phyloP scores from a whole-genome alignment of 148 eudicot species.

The Talinum fruticosum region DNA sequence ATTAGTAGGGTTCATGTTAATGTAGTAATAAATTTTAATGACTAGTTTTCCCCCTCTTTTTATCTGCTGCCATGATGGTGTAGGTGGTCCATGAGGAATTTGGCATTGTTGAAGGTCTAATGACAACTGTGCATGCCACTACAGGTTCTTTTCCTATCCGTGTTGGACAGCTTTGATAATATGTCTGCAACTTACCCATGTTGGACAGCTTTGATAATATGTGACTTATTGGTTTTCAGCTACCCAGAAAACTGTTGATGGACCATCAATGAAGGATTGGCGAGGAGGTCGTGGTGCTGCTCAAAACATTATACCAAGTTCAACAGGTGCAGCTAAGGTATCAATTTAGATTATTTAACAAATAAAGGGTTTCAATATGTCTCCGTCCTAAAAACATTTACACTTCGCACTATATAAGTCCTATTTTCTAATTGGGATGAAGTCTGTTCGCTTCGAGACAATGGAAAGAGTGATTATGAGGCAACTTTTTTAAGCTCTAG shows the following conservation, averaged over 20 bases:
- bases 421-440: too few species aligned
- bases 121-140: conserved; percentile 98
- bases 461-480: too few species aligned
- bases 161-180: too few species aligned
- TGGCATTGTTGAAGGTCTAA: conserved; percentile 80
- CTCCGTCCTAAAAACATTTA: too few species aligned
- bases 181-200: not conserved
- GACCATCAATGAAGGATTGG: conserved; percentile 99
- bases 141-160: conserved; percentile 55
- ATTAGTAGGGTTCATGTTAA: not conserved
- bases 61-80: conserved; percentile 4
- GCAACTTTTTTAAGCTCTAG: too few species aligned
- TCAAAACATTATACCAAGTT: conserved; percentile 93
- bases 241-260: conserved; percentile 93
- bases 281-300: conserved; percentile 94
- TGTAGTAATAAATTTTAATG: not conserved
- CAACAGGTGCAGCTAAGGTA: conserved; percentile 99
- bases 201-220: not conserved
- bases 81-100: conserved; percentile 95
- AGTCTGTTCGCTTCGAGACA: too few species aligned
- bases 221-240: conserved; percentile 43
- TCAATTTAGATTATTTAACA: not conserved
- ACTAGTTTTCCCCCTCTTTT: not conserved
- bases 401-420: too few species aligned
- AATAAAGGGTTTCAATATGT: too few species aligned